Conservation (phyloP, 129 eudicot genomes). For the Ambrosia trifida region DNA sequence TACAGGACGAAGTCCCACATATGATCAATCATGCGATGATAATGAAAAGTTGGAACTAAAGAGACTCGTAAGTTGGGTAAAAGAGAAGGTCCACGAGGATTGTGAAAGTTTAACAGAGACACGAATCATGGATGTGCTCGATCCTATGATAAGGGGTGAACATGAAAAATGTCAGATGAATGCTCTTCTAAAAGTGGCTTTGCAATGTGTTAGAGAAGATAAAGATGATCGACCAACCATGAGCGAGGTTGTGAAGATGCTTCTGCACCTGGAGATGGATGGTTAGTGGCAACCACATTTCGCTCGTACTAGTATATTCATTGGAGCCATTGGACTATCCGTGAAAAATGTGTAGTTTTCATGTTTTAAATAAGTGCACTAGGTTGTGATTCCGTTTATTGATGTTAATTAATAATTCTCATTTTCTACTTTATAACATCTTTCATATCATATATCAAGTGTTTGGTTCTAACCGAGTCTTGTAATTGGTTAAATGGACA, state of each 20-base stretch:
- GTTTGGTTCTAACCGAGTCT: no score
- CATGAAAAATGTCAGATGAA: constrained; percentile 19
- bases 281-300: not conserved
- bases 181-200: not conserved
- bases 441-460: no score
- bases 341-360: no score
- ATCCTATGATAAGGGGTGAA: constrained; percentile 9
- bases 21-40: not conserved
- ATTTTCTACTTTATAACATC: no score
- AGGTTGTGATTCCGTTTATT: not conserved
- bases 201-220: no score
- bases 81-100: constrained; percentile 8
- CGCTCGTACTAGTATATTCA: not conserved
- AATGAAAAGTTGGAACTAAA: not conserved
- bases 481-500: no score
- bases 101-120: not conserved
- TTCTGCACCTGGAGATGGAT: not conserved
- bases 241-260: no score
- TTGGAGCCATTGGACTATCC: not conserved
- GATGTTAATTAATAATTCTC: not conserved
- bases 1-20: no score
- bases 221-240: no score
- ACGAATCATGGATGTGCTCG: constrained; percentile 13
- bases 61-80: constrained; percentile 29
- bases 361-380: not conserved